Conservation (phyloP, 305 asterid species). For the Nicotiana rustica region DNA sequence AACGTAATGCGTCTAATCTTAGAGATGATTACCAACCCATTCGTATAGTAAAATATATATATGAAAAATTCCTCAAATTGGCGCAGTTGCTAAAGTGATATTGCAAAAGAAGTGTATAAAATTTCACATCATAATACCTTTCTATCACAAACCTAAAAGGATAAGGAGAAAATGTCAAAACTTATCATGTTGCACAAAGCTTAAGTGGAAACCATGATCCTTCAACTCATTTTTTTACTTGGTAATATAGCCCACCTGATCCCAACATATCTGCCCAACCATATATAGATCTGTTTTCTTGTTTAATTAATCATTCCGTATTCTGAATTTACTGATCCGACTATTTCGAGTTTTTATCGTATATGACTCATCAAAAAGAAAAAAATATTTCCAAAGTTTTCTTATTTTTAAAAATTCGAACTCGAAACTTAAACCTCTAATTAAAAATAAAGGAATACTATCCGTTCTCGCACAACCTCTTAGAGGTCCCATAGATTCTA, state of each 20-base stretch:
- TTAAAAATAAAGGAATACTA: no score
- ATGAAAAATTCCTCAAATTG: background rate
- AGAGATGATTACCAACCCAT: slow-evolving; percentile 32
- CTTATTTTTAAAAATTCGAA: no score
- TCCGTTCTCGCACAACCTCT: no score
- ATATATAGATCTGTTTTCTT: background rate
- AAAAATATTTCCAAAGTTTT: no score
- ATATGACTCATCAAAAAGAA: no score
- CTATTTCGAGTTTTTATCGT: background rate
- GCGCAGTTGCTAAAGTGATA: background rate
- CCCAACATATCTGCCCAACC: slow-evolving; percentile 23
- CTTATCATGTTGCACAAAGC: slow-evolving; percentile 5
- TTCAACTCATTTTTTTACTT: slow-evolving; percentile 22
- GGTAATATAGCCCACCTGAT: slow-evolving; percentile 2
- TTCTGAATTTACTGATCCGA: no score
- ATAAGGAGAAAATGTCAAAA: slow-evolving; percentile 26
- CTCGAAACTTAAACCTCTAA: no score
- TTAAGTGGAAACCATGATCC: slow-evolving; percentile 33
- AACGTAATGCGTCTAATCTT: slow-evolving; percentile 23
- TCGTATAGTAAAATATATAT: background rate
- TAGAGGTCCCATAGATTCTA: background rate
- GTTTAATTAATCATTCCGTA: background rate
- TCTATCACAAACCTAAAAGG: slow-evolving; percentile 21
- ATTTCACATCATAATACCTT: slow-evolving; percentile 32
- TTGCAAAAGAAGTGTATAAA: slow-evolving; percentile 5